Conservation (phyloP, 2,329 filamentous ascomycete genomes). For the Xylariales sp. region DNA sequence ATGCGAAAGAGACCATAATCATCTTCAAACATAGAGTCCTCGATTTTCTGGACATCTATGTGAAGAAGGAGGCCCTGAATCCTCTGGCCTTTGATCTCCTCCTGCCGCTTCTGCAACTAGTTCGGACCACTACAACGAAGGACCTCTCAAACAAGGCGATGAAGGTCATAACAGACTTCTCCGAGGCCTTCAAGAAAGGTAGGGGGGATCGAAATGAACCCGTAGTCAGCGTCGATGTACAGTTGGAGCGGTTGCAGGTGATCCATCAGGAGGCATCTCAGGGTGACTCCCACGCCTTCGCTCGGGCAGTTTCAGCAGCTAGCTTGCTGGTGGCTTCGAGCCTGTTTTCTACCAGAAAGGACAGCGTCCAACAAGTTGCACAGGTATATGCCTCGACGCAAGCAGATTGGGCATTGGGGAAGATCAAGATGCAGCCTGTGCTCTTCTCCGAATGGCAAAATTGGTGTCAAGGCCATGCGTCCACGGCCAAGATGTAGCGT, state of each 20-base stretch:
- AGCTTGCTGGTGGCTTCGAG: conserved; percentile 63
- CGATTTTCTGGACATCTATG: conserved; percentile 79
- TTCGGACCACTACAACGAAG: conserved; percentile 72
- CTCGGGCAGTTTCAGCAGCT: conserved; percentile 68
- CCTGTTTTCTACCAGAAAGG: conserved; percentile 51
- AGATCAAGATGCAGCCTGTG: conserved; percentile 55
- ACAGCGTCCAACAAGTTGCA: conserved; percentile 49
- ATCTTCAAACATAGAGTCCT: conserved; percentile 94
- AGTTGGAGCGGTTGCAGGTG: conserved; percentile 55
- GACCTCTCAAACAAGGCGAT: conserved; percentile 69
- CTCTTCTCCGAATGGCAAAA: conserved; percentile 73
- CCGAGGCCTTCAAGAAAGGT: conserved; percentile 60
- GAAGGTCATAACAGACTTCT: conserved; percentile 67
- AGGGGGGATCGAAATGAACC: conserved; percentile 39
- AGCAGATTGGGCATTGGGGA: conserved; percentile 53
- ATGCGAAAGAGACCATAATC: conserved; percentile 82
- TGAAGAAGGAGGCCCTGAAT: conserved; percentile 71
- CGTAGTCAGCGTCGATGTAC: conserved; percentile 34
- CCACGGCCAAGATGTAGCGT: too few species aligned
- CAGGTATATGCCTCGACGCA: conserved; percentile 61
- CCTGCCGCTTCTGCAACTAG: conserved; percentile 69
- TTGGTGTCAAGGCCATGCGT: conserved; percentile 56
- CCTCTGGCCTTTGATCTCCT: conserved; percentile 65
- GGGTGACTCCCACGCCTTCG: conserved; percentile 64
- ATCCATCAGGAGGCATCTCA: conserved; percentile 65